These are phyloP conservation scores for Myriosclerotinia scirpicola DNA, from an alignment of 2,329 filamentous ascomycete genomes.

Conservation along the genomic window DNA sequence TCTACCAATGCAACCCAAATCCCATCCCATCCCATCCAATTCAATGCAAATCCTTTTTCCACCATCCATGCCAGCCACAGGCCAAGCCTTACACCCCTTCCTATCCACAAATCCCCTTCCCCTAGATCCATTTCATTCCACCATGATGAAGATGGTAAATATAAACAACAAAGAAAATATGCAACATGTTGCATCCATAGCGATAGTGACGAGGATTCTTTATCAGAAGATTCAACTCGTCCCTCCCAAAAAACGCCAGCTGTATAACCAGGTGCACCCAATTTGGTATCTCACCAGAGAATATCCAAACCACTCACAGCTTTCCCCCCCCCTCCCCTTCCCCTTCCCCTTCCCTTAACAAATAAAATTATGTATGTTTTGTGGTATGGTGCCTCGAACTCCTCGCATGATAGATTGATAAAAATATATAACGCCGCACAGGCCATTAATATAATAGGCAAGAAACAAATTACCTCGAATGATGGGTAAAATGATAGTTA, in stretches of 20 bases:
- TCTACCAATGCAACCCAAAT: not conserved
- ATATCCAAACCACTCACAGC: constrained; percentile 12
- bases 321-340: too few species aligned
- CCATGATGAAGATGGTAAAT: not conserved
- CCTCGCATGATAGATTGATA: constrained; percentile 2
- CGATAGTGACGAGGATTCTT: not conserved
- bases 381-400: not conserved
- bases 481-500: not conserved
- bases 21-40: not conserved
- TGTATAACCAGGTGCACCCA: not conserved
- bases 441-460: constrained; percentile 7
- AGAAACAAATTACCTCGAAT: not conserved
- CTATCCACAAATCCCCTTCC: not conserved
- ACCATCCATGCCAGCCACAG: not conserved
- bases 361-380: constrained; percentile 24
- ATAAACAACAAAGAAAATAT: constrained; percentile 5
- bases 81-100: not conserved
- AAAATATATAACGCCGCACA: constrained; percentile 12
- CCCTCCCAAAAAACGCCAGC: constrained; percentile 12
- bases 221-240: too few species aligned
- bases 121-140: not conserved
- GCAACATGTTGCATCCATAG: not conserved
- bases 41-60: not conserved
- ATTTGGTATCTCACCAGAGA: not conserved
- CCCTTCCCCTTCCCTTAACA: constrained; percentile 2